Base-by-base conservation (phyloP, 257 asterid genomes). In the Gentiana straminea region DNA sequence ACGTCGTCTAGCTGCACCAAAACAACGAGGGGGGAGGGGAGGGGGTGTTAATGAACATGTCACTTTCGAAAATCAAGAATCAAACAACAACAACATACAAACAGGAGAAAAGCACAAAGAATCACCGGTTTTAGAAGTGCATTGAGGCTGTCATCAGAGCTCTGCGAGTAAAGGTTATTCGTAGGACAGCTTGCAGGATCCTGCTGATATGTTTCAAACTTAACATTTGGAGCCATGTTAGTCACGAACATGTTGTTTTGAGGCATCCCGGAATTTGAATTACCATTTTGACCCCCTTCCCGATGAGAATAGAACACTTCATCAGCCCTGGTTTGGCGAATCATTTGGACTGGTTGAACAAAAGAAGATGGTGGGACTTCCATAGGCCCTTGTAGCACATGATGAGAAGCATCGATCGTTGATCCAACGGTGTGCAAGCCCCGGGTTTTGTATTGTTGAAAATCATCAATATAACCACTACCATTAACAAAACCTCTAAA, bases 91-190 rank as follows among this genome's bases (percentile, higher is more conserved):
- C 2, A 43, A 66, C 10, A 58, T 3, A 49, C 38, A 51, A 24
- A 24, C 0, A 24, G 24, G 24, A 24, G 24, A 24, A 24, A 10
- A 54, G 34, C 46, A 48, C 47, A 43, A 24, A 24, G 24, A 24
- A 54, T 58, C n/a, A 81, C 98, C 92, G 79, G 94, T 73, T 81
- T 83, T 45, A 82, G 73, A 70, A 86, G 63, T 13, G 71, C 84
- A 58, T 77, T 76, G 86, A 90, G 77, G 60, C 86, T 92, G 51
- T 91, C 94, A 6, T 79, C 94, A 55, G 65, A 86, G 51, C 72
- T 82, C 8, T 73, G 79, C 0, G 70, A 64, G 54, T 66, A 67
- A 43, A 75, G 64, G 64, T 68, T 76, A 43, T 69, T 73, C 49
- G 76, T 77, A 41, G 46, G 46, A 41, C 9, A 9, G 57, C 73